Percentiles rank a stretch among this genome's conserved stretches.
Evolutionary conservation across 495 filamentous ascomycete genomes (phyloP).

Genomic region (Clohesyomyces aquaticus): DNA sequence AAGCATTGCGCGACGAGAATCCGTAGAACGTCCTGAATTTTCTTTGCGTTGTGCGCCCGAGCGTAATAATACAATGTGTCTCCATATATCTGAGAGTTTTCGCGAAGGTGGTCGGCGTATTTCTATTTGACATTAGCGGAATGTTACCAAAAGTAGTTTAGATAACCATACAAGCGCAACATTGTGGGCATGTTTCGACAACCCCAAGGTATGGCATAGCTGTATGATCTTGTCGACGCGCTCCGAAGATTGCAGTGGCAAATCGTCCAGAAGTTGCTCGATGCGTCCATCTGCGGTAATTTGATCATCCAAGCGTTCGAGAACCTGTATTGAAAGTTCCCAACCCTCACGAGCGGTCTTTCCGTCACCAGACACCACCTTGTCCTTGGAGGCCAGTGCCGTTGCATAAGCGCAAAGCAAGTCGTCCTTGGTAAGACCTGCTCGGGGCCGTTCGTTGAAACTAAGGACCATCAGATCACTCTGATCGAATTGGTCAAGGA

Average conservation of each 20-base stretch:
- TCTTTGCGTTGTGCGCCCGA: conserved; percentile 70
- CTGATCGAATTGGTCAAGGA: conserved; percentile 55
- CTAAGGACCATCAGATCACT: conserved; percentile 66
- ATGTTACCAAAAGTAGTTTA: background rate
- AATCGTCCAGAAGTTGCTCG: conserved; percentile 61
- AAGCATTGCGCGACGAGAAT: conserved; percentile 86
- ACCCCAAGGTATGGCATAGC: conserved; percentile 68
- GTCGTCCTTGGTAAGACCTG: conserved; percentile 59
- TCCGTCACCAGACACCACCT: conserved; percentile 40
- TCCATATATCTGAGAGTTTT: conserved; percentile 72
- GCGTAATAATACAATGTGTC: conserved; percentile 84
- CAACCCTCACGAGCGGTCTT: conserved; percentile 67
- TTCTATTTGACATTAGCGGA: conserved; percentile 55
- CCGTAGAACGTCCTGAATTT: conserved; percentile 79
- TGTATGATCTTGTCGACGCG: conserved; percentile 76
- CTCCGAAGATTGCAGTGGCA: conserved; percentile 65
- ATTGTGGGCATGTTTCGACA: conserved; percentile 70
- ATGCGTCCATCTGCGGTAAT: conserved; percentile 68
- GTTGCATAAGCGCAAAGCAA: conserved; percentile 74
- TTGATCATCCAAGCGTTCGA: conserved; percentile 72
- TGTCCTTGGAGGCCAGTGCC: conserved; percentile 53
- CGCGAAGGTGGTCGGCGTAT: conserved; percentile 72
- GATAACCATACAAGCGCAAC: conserved; percentile 70
- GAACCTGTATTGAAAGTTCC: conserved; percentile 79
- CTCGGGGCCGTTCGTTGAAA: conserved; percentile 47